Evolutionary conservation across 176 grass and related monocot species (phyloP).

Genomic region (Aegilops sharonensis): DNA sequence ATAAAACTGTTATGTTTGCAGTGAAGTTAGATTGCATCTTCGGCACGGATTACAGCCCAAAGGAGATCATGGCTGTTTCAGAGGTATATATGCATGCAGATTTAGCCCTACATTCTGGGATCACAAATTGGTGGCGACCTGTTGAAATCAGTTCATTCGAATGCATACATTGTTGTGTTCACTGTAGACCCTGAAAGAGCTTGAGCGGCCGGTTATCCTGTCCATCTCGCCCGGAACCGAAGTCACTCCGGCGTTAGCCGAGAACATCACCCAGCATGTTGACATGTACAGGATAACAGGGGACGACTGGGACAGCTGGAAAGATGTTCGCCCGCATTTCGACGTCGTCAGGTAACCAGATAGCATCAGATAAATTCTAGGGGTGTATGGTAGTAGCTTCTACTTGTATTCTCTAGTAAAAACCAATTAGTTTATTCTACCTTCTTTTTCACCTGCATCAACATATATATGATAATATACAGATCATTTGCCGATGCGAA

Average conservation of each 20-base stretch:
- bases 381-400: neutral
- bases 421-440: neutral
- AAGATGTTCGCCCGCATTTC: conserved; percentile 80
- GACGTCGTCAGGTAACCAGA: conserved; percentile 55
- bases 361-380: neutral
- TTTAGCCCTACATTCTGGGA: neutral
- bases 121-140: neutral
- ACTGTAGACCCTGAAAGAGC: conserved; percentile 67
- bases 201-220: conserved; percentile 62
- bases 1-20: conserved; percentile 21
- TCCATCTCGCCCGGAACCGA: conserved; percentile 76
- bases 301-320: conserved; percentile 92
- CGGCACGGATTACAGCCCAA: conserved; percentile 68
- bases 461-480: conserved; percentile 4
- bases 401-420: neutral
- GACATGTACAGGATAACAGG: conserved; percentile 90
- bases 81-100: conserved; percentile 31
- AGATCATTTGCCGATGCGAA: conserved; percentile 69
- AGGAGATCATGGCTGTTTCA: conserved; percentile 79
- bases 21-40: conserved; percentile 96
- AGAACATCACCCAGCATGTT: conserved; percentile 55
- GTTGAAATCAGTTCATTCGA: neutral
- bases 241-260: conserved; percentile 65
- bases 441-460: neutral
- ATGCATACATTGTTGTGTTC: neutral